phyloP scores from a whole-genome alignment of 352 stramenopile species.

The Globisporangium heterothallicum region DNA sequence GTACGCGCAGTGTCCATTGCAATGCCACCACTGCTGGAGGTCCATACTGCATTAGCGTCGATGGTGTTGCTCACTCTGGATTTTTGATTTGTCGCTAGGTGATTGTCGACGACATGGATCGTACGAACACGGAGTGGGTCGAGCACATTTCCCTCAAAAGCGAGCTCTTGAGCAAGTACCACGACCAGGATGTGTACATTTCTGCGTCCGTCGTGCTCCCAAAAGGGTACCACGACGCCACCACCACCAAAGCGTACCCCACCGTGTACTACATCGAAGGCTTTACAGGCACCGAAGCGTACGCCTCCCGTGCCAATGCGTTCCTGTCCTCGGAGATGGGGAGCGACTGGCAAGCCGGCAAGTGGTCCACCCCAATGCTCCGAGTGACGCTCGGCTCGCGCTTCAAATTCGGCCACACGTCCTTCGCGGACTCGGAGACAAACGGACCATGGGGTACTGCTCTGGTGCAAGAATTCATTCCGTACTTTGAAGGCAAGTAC shows the following conservation, averaged over 20 bases:
- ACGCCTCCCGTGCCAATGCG: slow-evolving; percentile 46
- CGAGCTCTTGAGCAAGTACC: slow-evolving; percentile 58
- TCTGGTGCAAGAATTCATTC: slow-evolving; percentile 66
- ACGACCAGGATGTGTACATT: slow-evolving; percentile 63
- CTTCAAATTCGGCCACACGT: slow-evolving; percentile 74
- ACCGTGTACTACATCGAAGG: slow-evolving; percentile 79
- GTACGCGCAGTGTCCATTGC: slow-evolving; percentile 17
- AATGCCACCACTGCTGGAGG: no score
- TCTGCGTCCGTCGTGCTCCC: slow-evolving; percentile 59
- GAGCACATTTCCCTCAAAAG: slow-evolving; percentile 69
- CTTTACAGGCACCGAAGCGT: slow-evolving; percentile 62
- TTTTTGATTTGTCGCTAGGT: slow-evolving; percentile 13
- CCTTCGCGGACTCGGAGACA: slow-evolving; percentile 55
- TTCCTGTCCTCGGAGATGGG: slow-evolving; percentile 70
- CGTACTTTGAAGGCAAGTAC: slow-evolving; percentile 53
- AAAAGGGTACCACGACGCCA: slow-evolving; percentile 35
- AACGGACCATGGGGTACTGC: slow-evolving; percentile 69
- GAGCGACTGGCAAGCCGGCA: slow-evolving; percentile 42
- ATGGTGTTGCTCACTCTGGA: not conserved
- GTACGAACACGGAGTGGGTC: slow-evolving; percentile 47
- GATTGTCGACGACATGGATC: slow-evolving; percentile 37
- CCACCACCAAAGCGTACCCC: slow-evolving; percentile 24
- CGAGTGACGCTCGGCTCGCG: slow-evolving; percentile 69
- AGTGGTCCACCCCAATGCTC: slow-evolving; percentile 57
- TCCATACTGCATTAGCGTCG: not conserved